Evolutionary conservation across 257 asterid genomes (phyloP), one percentile per base, ranked within the genome.

Genomic region (Prunella vulgaris): DNA sequence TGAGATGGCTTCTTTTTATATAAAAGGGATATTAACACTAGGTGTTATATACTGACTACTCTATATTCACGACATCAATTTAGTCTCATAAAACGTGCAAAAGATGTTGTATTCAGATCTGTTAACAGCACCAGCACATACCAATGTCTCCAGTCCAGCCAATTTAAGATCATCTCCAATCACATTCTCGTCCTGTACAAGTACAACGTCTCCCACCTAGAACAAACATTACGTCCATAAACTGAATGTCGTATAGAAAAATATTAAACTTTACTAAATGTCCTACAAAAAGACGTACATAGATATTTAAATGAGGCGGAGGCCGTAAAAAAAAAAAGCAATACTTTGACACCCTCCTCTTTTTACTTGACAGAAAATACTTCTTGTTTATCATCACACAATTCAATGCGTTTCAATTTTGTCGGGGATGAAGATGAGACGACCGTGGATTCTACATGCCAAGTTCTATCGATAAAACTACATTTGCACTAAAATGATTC

Each of bases 121-220:
- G 35, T 18, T 9, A 63, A 42, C 21, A 69, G 33, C 48, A 51
- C 71, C 37, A 68, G 32, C 22, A 68, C 86, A 62, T 85, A 87
- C 89, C 87, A 87, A 66, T 48, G 95, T 81, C 75, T 85, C 85
- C 42, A 85, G 75, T 71, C 89, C 91, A 49, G 75, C 76, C 75
- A 82, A 76, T 66, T 77, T 85, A 62, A 82, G 66, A 49, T 85
- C 89, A 69, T 83, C 78, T 60, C 76, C 85, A 66, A 80, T 66
- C 78, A 82, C 84, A 64, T 38, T 69, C 71, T 85, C 90, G 69
- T 85, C 85, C 60, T 78, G 77, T 46, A 87, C 72, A n/a, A 85
- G 90, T 65, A 87, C 27, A 77, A 83, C 88, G 60, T 87, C 90
- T 71, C 90, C 94, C 24, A 85, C 88, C 94, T 87, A 73, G 67